These are phyloP conservation scores for Fusarium citri DNA, from an alignment of 2,329 filamentous ascomycete species.

Conservation along the genomic window DNA sequence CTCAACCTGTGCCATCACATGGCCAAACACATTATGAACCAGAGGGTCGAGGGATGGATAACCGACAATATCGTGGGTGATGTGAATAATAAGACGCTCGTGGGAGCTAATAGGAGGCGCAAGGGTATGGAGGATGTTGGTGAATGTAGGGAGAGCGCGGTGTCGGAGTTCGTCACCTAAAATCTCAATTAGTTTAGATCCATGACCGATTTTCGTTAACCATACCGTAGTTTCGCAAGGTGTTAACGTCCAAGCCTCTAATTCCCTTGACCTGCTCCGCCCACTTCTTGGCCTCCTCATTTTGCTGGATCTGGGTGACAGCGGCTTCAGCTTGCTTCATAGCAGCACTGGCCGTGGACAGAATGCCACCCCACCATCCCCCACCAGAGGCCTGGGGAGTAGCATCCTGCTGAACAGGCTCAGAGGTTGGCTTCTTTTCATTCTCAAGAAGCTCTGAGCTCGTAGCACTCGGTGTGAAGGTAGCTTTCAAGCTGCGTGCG, in stretches of 20 bases:
- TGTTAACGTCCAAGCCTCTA: conserved; percentile 74
- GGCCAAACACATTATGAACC: conserved; percentile 89
- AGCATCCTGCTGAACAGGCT: conserved; percentile 55
- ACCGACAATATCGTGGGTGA: conserved; percentile 92
- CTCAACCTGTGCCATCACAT: conserved; percentile 99
- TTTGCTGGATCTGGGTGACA: conserved; percentile 94
- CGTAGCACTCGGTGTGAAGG: conserved; percentile 75
- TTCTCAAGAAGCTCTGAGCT: conserved; percentile 70
- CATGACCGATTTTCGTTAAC: background rate
- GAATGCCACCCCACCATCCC: conserved; percentile 89
- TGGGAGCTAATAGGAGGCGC: conserved; percentile 97
- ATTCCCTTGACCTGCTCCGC: conserved; percentile 87
- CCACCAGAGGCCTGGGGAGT: conserved; percentile 62
- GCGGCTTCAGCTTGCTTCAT: conserved; percentile 93
- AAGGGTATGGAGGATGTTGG: conserved; percentile 92
- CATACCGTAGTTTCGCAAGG: conserved; percentile 66
- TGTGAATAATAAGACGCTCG: conserved; percentile 96
- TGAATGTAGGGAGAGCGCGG: conserved; percentile 92
- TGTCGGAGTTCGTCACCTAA: conserved; percentile 87
- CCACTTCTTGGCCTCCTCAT: conserved; percentile 97
- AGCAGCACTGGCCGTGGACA: conserved; percentile 85
- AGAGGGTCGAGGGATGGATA: conserved; percentile 95
- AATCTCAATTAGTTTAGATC: conserved; percentile 11
- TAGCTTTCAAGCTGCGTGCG: conserved; percentile 75
- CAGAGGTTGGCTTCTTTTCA: conserved; percentile 63